A percentile compares a stretch with the other conserved stretches of the same genome.
phyloP scores from a whole-genome alignment of 345 rosid species.

The Populus alba region DNA sequence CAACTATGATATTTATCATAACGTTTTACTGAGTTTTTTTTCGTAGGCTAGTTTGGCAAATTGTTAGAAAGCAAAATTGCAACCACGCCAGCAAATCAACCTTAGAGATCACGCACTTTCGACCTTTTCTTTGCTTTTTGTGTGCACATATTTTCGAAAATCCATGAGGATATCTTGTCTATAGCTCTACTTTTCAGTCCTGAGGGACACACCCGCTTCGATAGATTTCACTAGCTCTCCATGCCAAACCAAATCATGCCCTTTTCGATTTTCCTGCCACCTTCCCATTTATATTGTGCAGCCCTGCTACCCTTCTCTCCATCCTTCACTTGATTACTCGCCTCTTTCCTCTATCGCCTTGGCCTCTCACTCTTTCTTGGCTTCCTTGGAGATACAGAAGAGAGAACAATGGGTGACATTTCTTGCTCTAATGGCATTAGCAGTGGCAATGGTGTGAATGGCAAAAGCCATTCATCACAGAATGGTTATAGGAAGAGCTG shows the following conservation, averaged over 20 bases:
- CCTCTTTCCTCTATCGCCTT: not conserved
- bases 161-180: slow-evolving; percentile 24
- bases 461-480: slow-evolving; percentile 29
- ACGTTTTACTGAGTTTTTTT: too few species aligned
- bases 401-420: slow-evolving; percentile 45
- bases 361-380: not conserved
- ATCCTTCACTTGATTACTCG: not conserved
- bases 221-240: slow-evolving; percentile 27
- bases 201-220: slow-evolving; percentile 15
- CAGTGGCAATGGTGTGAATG: slow-evolving; percentile 38
- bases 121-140: not conserved
- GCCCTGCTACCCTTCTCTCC: slow-evolving; percentile 9
- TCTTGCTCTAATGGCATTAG: slow-evolving; percentile 36
- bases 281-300: slow-evolving; percentile 30
- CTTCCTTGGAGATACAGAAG: not conserved
- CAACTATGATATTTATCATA: too few species aligned
- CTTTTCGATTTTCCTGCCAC: slow-evolving; percentile 22
- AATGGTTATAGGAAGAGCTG: slow-evolving; percentile 63
- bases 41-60: too few species aligned
- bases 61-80: too few species aligned
- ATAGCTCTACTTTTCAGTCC: not conserved
- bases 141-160: slow-evolving; percentile 6
- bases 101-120: slow-evolving; percentile 10
- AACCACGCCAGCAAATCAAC: slow-evolving; percentile 31
- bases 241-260: slow-evolving; percentile 26